Evolutionary conservation across 208 protist genomes (phyloP), one percentile per base, ranked within the genome.

Genomic region (Polymyxa betae): DNA sequence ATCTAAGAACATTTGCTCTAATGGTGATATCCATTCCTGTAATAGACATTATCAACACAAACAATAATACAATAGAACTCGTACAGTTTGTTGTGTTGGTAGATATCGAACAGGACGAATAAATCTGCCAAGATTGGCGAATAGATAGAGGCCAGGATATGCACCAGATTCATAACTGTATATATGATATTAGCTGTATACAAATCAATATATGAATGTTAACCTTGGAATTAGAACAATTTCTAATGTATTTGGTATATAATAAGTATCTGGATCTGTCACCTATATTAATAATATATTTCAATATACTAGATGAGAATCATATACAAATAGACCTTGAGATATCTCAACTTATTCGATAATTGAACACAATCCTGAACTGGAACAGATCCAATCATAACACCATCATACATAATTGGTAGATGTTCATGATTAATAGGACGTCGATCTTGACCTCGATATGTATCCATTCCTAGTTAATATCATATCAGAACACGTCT

Each of bases 1-100:
- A 91, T 99, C 95, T 89, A 99, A 95, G 94, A 97, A 99, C 1
- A 97, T 90, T 90, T 94, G 93, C 88, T 92, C 89, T 10, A 92
- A n/a, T 44, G 89, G 88, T 0, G 49, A 52, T 52, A 93, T 92
- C 46, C 35, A 92, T 60, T 92, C 72, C 12, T 38, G 91, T n/a
- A 54, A n/a, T 40, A 91, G 45, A 92, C 5, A 88, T 5, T n/a
- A 72, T 32, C 45, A 52, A 52, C 38, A 54, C 10, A 90, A 52
- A 52, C 10, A 29, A 16, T 12, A 12, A 35, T 5, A 35, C 16
- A 82, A 35, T 5, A 35, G n/a, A 82, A 5, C 72, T 35, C 5
- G 5, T 82, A 82, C 72, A 12, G 16, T 35, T 24, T 52, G 88
- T 0, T 35, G 32, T 0, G 88, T 35, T 45, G 40, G 45, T 0